Conservation (phyloP, 2,329 filamentous ascomycete species). For the Beauveria sp. region DNA sequence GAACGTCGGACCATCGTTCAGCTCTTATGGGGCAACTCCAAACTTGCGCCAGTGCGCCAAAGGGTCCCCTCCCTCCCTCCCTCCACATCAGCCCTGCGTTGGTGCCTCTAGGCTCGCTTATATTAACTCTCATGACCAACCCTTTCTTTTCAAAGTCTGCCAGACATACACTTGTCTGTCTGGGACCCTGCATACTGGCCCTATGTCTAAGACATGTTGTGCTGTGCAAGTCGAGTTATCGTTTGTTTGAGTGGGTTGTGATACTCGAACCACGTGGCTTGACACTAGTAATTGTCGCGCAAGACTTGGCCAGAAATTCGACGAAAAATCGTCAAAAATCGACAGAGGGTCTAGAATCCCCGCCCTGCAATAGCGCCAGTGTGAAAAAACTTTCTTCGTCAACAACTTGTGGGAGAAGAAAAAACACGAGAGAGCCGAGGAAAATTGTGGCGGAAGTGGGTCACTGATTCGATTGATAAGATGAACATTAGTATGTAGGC, state of each 20-base stretch:
- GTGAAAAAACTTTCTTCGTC: background rate
- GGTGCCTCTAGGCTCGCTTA: background rate
- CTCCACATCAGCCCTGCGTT: background rate
- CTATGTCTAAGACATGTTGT: background rate
- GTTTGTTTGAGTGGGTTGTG: background rate
- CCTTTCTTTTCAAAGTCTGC: background rate
- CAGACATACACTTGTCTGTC: background rate
- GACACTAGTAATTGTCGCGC: background rate
- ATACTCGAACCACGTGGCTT: constrained; percentile 5
- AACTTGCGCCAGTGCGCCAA: background rate
- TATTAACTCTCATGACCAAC: background rate
- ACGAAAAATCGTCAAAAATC: background rate
- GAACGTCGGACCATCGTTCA: constrained; percentile 1
- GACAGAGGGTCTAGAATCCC: background rate
- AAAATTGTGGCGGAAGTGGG: background rate
- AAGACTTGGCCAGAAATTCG: background rate
- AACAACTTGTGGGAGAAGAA: background rate
- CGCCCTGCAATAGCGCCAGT: background rate
- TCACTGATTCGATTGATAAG: constrained; percentile 13
- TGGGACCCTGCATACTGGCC: background rate
- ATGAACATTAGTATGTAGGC: background rate
- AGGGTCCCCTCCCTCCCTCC: background rate
- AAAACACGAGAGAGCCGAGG: background rate
- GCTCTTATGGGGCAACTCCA: background rate
- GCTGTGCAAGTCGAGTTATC: background rate